Evolutionary conservation across 148 eudicot species (phyloP).

Genomic region (Vaccinium darrowii): DNA sequence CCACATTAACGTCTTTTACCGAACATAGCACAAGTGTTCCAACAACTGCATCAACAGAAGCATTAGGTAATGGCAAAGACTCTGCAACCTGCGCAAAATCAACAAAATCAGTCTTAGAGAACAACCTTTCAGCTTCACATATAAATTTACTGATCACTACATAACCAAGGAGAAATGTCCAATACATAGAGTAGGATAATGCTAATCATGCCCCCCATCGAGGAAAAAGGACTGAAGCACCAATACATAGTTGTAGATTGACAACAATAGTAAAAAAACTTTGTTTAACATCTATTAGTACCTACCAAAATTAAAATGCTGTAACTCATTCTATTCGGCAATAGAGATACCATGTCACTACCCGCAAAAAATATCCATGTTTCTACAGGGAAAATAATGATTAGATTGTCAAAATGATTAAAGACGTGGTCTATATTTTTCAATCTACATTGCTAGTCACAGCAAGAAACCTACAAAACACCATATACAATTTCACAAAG

Average conservation of each 20-base stretch:
- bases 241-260: background rate
- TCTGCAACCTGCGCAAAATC: constrained; percentile 68
- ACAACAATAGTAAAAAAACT: background rate
- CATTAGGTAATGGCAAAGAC: constrained; percentile 73
- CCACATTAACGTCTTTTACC: constrained; percentile 55
- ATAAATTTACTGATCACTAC: background rate
- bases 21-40: constrained; percentile 93
- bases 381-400: background rate
- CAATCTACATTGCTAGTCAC: background rate
- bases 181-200: background rate
- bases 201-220: background rate
- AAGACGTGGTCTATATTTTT: background rate
- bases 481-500: background rate
- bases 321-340: background rate
- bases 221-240: background rate
- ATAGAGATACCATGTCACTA: background rate
- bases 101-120: background rate
- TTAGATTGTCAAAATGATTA: background rate
- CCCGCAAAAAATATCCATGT: background rate
- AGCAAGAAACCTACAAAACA: background rate
- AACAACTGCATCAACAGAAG: constrained; percentile 86
- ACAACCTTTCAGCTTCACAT: background rate
- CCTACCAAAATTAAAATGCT: background rate
- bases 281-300: background rate
- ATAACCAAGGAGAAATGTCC: background rate